Evolutionary conservation across 2,329 filamentous ascomycete genomes (phyloP), one percentile per base, ranked within the genome.

Genomic region (Parastagonospora avenae): DNA sequence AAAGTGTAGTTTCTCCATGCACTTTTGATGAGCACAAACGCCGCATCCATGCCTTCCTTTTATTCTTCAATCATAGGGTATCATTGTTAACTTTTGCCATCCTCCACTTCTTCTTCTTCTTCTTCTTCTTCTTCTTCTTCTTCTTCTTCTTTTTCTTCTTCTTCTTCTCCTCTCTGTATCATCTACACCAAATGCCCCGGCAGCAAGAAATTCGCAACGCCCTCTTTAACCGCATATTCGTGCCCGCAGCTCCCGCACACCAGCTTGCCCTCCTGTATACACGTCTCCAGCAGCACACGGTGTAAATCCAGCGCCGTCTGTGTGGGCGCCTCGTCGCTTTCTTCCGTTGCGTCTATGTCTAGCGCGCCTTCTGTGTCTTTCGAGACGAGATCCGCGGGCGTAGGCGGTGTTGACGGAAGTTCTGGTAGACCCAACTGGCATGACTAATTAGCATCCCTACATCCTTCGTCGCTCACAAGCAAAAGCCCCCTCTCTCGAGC

Each of bases 191-290:
- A 77, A 79, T 99, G 94, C 66, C 89, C 94, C 10, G 94, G 94
- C 62, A 99, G 77, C 70, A 99, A 77, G 68, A 99, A 99, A 75
- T 97, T 97, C 52, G 92, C 91, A 73, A 97, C 96, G 4, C 94
- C 94, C 76, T 99, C 93, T 72, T 94, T 92, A 57, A 99, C 88
- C 52, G 86, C 86, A 75, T 97, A 99, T 79, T 96, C 91, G 72
- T 97, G 93, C 41, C 90, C 91, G 71, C 94, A 99, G 74, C 89
- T 90, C 41, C 85, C 92, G 73, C 94, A 99, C 4, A 92, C 89
- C 59, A 99, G 81, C 76, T 90, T 93, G 2, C 94, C 94, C 76
- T 93, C 90, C 32, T 85, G 83, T 52, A 99, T 90, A 66, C 92
- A 89, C 52, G 94, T 99, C 81, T 97, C 90, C 62, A 97, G 80